phyloP scores from a whole-genome alignment of 805 yeast genomes.

The Yarrowia deformans region DNA sequence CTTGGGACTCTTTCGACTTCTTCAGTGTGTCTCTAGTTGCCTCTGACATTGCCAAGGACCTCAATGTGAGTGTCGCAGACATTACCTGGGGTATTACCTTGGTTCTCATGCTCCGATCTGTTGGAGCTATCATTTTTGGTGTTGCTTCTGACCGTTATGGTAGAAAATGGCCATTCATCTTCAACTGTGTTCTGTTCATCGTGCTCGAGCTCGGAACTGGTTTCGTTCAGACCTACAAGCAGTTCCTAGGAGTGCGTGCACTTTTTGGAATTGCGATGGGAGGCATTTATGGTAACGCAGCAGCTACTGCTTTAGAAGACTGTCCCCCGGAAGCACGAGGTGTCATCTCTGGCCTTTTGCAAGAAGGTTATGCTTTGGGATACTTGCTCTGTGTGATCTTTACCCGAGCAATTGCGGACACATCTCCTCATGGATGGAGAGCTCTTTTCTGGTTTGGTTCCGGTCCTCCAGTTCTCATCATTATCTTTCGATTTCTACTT shows the following conservation, averaged over 20 bases:
- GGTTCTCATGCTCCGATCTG: conserved; percentile 23
- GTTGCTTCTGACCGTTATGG: conserved; percentile 16
- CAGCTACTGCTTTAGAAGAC: conserved; percentile 72
- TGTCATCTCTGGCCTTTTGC: conserved; percentile 62
- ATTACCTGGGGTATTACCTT: conserved; percentile 74
- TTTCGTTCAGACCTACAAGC: conserved; percentile 56
- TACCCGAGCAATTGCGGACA: conserved; percentile 22
- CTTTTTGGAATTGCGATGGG: conserved; percentile 76
- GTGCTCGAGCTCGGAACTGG: conserved; percentile 18
- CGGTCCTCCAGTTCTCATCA: conserved; percentile 67
- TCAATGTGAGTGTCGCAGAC: conserved; percentile 56
- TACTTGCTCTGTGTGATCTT: conserved; percentile 18
- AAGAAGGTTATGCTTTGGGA: conserved; percentile 10
- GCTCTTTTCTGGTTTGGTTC: conserved; percentile 77
- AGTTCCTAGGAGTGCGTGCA: conserved; percentile 68
- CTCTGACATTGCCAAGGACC: conserved; percentile 57
- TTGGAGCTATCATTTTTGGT: conserved; percentile 18
- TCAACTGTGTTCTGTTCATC: conserved; percentile 13
- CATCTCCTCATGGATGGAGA: conserved; percentile 70
- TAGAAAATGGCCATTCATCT: conserved; percentile 14
- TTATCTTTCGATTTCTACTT: conserved; percentile 62
- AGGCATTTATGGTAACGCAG: conserved; percentile 69
- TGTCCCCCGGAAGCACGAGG: conserved; percentile 67
- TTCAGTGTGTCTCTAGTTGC: conserved; percentile 67
- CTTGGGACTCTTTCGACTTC: conserved; percentile 76